phyloP scores from a whole-genome alignment of 495 filamentous ascomycete genomes.

The Annulohypoxylon bovei region DNA sequence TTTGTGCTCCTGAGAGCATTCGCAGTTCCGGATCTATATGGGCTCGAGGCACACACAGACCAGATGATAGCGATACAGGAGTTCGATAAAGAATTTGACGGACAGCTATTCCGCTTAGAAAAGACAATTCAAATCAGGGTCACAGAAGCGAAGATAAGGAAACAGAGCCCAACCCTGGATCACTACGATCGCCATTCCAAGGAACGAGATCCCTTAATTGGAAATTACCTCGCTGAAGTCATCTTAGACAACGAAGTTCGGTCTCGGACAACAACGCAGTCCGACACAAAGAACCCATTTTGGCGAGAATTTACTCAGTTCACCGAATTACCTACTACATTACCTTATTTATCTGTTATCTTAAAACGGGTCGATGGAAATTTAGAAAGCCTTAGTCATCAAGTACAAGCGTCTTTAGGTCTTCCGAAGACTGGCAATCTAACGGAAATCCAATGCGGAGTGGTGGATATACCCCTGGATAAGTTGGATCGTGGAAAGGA shows the following conservation, averaged over 20 bases:
- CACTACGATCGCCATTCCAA: constrained; percentile 50
- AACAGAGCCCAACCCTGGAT: constrained; percentile 40
- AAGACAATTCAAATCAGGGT: constrained; percentile 65
- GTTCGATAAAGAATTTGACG: constrained; percentile 49
- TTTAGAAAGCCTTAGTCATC: constrained; percentile 53
- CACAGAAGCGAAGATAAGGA: constrained; percentile 67
- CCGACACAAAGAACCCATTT: constrained; percentile 84
- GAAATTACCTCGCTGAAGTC: constrained; percentile 90
- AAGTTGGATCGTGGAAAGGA: constrained; percentile 82
- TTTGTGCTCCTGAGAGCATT: constrained; percentile 93
- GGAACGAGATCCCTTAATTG: constrained; percentile 52
- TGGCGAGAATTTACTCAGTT: constrained; percentile 96
- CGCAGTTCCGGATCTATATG: constrained; percentile 92
- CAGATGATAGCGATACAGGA: constrained; percentile 55
- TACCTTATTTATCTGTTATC: constrained; percentile 82
- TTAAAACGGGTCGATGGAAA: constrained; percentile 74
- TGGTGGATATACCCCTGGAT: constrained; percentile 85
- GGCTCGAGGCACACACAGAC: constrained; percentile 53
- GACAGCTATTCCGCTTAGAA: constrained; percentile 67
- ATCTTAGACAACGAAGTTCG: constrained; percentile 89
- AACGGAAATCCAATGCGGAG: constrained; percentile 67
- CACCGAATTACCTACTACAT: constrained; percentile 78
- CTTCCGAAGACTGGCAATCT: constrained; percentile 50
- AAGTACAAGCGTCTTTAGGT: constrained; percentile 56
- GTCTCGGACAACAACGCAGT: constrained; percentile 83